phyloP scores from a whole-genome alignment of 768 basidiomycete genomes.

The Phallus indusiatus region DNA sequence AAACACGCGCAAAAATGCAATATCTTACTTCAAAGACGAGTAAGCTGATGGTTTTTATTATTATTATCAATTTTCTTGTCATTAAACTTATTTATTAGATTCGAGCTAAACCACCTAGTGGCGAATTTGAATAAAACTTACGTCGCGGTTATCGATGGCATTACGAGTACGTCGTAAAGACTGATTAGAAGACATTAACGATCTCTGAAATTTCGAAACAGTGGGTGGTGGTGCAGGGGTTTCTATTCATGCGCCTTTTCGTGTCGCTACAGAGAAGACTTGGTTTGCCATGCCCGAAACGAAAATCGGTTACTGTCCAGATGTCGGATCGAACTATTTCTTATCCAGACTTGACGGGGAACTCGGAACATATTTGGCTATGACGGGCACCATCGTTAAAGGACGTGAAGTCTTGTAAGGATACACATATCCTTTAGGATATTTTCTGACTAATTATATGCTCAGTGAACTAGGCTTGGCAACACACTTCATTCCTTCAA shows the following conservation, averaged over 20 bases:
- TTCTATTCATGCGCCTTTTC: conserved; percentile 71
- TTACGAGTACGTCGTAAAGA: conserved; percentile 62
- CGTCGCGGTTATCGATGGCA: conserved; percentile 81
- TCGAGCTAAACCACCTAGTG: conserved; percentile 68
- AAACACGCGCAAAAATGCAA: conserved; percentile 48
- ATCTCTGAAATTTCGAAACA: conserved; percentile 22
- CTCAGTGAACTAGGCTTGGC: conserved; percentile 84
- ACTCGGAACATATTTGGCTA: conserved; percentile 85
- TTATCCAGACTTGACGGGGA: conserved; percentile 85
- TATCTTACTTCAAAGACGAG: conserved; percentile 88
- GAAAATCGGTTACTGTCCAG: conserved; percentile 82
- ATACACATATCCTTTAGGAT: background rate
- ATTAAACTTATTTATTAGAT: conserved; percentile 33
- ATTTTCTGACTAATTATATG: background rate
- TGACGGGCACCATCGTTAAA: conserved; percentile 63
- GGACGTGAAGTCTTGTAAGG: conserved; percentile 86
- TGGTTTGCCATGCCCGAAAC: conserved; percentile 95
- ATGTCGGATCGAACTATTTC: conserved; percentile 90
- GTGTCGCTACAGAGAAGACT: conserved; percentile 91
- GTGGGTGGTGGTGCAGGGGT: conserved; percentile 97
- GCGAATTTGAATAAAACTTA: conserved; percentile 78
- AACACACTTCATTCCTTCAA: conserved; percentile 83
- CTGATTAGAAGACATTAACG: conserved; percentile 5
- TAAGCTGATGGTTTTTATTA: conserved; percentile 32
- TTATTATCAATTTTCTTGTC: conserved; percentile 12